Conservation (phyloP, 495 filamentous ascomycete genomes). For the Patellaria atrata region DNA sequence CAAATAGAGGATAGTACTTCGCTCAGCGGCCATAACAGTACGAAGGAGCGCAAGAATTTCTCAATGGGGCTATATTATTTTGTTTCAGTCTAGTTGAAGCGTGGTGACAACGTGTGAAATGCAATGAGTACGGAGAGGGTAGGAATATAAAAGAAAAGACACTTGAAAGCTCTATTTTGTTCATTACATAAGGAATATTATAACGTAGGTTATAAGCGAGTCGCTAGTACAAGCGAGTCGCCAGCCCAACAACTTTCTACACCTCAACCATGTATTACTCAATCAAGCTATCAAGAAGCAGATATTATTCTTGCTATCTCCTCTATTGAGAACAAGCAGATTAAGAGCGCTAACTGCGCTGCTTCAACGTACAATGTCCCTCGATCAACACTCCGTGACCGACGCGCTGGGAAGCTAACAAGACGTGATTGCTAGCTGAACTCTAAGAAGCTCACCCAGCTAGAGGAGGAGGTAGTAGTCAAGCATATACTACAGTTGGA, state of each 20-base stretch:
- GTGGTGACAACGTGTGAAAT: too few relatives aligned
- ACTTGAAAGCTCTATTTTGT: too few relatives aligned
- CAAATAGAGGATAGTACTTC: too few relatives aligned
- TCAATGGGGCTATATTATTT: too few relatives aligned
- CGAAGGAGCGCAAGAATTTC: too few relatives aligned
- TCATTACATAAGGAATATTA: too few relatives aligned
- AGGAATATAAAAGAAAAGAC: too few relatives aligned
- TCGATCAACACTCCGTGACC: slow-evolving; percentile 3
- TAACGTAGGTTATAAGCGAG: too few relatives aligned
- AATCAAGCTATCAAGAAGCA: slow-evolving; percentile 6
- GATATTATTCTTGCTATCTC: slow-evolving; percentile 13
- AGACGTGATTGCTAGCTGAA: slow-evolving; percentile 9
- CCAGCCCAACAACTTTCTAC: slow-evolving; percentile 8
- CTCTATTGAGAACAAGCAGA: slow-evolving; percentile 6
- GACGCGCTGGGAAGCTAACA: slow-evolving; percentile 6
- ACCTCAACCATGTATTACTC: slow-evolving; percentile 1
- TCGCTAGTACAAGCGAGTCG: slow-evolving; percentile 11
- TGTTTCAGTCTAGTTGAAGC: too few relatives aligned
- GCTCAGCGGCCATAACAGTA: too few relatives aligned
- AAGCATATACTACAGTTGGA: slow-evolving; percentile 14
- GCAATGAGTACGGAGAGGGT: too few relatives aligned
- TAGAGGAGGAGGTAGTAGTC: slow-evolving; percentile 13
- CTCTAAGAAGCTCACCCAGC: slow-evolving; percentile 11
- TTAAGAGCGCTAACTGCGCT: slow-evolving; percentile 5
- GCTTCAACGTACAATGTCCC: slow-evolving; percentile 6